phyloP scores from a whole-genome alignment of 768 basidiomycete genomes.

The Trametes maxima region DNA sequence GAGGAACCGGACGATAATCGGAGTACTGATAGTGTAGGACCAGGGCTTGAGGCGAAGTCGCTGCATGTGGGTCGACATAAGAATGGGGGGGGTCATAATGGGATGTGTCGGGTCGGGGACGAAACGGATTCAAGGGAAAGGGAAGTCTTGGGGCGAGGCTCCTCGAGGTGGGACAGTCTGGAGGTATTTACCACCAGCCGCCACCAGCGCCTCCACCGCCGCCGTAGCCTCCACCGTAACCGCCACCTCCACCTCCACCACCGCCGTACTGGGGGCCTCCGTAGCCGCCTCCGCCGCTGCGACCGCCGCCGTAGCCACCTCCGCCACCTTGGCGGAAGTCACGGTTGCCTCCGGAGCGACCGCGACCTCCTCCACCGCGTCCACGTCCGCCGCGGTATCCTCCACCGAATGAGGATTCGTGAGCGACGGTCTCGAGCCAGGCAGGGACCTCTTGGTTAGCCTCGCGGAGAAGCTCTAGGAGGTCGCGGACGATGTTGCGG shows the following conservation, averaged over 20 bases:
- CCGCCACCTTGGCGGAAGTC: constrained; percentile 44
- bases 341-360: constrained; percentile 40
- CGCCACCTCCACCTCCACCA: constrained; percentile 35
- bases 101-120: constrained; percentile 26
- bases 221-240: constrained; percentile 17
- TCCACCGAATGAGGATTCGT: constrained; percentile 75
- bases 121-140: constrained; percentile 25
- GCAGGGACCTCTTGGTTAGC: constrained; percentile 93
- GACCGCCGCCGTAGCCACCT: constrained; percentile 38
- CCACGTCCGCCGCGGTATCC: constrained; percentile 56
- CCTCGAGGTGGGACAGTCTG: not conserved
- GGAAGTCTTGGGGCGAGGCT: not conserved
- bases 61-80: constrained; percentile 26
- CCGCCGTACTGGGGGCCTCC: constrained; percentile 41
- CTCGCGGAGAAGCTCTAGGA: constrained; percentile 91
- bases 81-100: constrained; percentile 27
- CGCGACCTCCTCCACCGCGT: constrained; percentile 59
- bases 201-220: constrained; percentile 30
- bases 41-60: constrained; percentile 23
- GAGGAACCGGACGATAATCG: constrained; percentile 36
- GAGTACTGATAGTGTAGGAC: constrained; percentile 14
- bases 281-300: constrained; percentile 32
- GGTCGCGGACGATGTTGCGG: constrained; percentile 87
- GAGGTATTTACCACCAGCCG: constrained; percentile 51
- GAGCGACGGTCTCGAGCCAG: constrained; percentile 88